Base-by-base conservation (phyloP, 2,329 filamentous ascomycete species). In the Hymenoscyphus linearis region DNA sequence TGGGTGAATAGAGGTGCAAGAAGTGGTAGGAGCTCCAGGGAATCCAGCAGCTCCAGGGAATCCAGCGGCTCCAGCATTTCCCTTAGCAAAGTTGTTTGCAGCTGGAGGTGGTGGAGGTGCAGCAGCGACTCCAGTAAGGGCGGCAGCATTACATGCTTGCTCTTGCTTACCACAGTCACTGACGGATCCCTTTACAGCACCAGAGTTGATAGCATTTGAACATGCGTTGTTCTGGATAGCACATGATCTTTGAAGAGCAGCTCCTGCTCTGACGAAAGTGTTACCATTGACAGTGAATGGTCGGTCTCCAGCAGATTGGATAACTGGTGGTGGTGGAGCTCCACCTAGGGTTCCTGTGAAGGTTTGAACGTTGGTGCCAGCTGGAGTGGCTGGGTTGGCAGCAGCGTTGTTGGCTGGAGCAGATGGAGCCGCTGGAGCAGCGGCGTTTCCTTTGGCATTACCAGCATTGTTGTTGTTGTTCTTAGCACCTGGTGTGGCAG, bases 171-270 rank as follows among this genome's bases (percentile, higher is more conserved):
- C 76, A 75, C 85, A 88, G 60, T 85, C 79, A n/a, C 69, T 64
- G 31, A 81, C 73, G 3, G 73, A 75, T 62, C 76, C 77, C 2
- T 70, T 65, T 14, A 76, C 66, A 57, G 73, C 61, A 22, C 83
- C 82, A 13, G 74, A 68, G 72, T 87, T 87, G 61, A 81, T 81
- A 31, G 79, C 79, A 64, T 85, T 75, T 13, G 81, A 76, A 68
- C 86, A 89, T 2, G 72, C 74, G 68, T 86, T 87, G 75, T 85
- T 82, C 75, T 88, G 69, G 84, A 70, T 53, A 63, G 85, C 80
- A 70, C 86, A 89, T 37, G 83, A 80, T 54, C 86, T 78, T 73
- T 86, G 80, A 47, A 81, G 74, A 25, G 86, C 86, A 10, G 80
- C 81, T 2, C 71, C 74, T 65, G 81, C 71, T 70, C 81, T 81